Evolutionary conservation across 2,329 filamentous ascomycete genomes (phyloP).

Genomic region (Cladophialophora bantiana): DNA sequence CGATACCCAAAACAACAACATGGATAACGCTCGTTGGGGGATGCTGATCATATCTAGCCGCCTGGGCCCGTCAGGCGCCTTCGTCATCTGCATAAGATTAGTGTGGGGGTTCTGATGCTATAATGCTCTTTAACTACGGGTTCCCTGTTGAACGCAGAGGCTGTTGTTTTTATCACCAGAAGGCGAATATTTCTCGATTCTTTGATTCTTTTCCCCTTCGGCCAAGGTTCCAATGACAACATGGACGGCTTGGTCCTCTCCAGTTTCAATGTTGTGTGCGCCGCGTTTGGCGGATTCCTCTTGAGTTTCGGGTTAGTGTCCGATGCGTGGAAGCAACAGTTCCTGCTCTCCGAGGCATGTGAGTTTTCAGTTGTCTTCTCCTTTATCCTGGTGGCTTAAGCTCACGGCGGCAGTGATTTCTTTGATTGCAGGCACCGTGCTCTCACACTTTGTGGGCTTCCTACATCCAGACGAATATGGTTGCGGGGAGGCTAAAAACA

Average conservation of each 20-base stretch:
- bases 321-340: constrained; percentile 86
- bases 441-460: constrained; percentile 79
- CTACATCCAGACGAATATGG: constrained; percentile 79
- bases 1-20: neutral
- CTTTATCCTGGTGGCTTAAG: neutral
- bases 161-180: neutral
- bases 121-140: neutral
- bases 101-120: neutral
- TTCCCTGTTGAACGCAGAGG: neutral
- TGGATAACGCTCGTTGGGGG: neutral
- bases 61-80: neutral
- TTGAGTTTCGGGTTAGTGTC: constrained; percentile 89
- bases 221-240: neutral
- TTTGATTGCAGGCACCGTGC: constrained; percentile 75
- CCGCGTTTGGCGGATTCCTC: constrained; percentile 83
- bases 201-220: neutral
- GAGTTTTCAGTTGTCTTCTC: constrained; percentile 49
- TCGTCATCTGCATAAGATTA: neutral
- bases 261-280: constrained; percentile 85
- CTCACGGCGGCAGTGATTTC: constrained; percentile 71
- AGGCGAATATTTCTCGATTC: neutral
- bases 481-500: constrained; percentile 58
- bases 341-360: constrained; percentile 89
- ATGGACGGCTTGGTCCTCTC: constrained; percentile 70
- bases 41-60: neutral